Evolutionary conservation across 225 moss, liverwort and hornwort species (phyloP), one percentile per base, ranked within the genome.

Genomic region (Pseudoscleropodium purum): DNA sequence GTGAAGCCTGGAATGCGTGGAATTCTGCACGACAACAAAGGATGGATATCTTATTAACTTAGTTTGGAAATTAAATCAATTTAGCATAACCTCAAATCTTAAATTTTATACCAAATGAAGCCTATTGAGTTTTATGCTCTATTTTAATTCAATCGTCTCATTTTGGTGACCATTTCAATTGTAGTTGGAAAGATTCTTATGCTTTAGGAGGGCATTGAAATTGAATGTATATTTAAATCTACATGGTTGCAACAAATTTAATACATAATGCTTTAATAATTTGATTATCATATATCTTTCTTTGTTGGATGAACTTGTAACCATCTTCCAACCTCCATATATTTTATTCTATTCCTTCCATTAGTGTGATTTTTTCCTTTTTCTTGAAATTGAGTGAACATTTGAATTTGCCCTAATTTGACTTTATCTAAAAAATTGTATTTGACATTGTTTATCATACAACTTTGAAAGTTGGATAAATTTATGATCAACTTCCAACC

Each of bases 231-330:
- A 49, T 75, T 19, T 13, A 34, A 8, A 52, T 51, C 20, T 76
- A 23, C 0, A 52, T 34, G 8, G 8, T 77, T 77, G 52, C 9
- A 23, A 52, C 2, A 33, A 21, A 34, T 51, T 76, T 12, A 52
- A 24, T 52, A 52, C 5, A 36, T 2, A 36, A 23, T 54, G 15
- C 0, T 78, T 54, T 54, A 24, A 24, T 24, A 23, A 5, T 37
- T 54, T 36, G 0, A 24, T 78, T 24, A 1, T 18, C 4, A 31
- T 24, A 6, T 0, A 24, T 5, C 0, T 54, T 52, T 54, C 2
- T 54, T 15, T 36, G 3, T 52, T 14, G 34, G 2, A 76, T 20
- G 13, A 52, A 20, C 2, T 34, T 21, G 5, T 8, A 8, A 34
- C 36, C 3, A 36, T 4, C 23, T 52, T 52, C 3, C 14, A 77